Evolutionary conservation across 1,284 basidiomycete species (phyloP).

Genomic region (Cutaneotrichosporon mucoides): DNA sequence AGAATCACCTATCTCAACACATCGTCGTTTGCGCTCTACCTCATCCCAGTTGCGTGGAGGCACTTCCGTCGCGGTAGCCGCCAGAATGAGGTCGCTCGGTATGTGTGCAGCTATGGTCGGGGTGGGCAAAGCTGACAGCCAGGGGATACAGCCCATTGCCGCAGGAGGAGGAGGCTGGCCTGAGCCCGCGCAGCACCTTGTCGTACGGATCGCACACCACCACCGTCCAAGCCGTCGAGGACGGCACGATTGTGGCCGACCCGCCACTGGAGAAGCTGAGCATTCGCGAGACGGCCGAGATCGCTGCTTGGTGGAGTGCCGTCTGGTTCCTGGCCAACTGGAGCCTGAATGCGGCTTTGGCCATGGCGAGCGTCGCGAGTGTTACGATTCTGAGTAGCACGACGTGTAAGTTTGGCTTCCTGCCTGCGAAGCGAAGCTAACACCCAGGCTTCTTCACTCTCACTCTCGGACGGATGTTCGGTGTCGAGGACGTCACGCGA

Average conservation of each 20-base stretch:
- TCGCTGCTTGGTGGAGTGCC: constrained; percentile 73
- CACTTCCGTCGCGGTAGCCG: constrained; percentile 6
- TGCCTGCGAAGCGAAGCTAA: not conserved
- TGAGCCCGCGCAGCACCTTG: not conserved
- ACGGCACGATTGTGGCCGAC: constrained; percentile 2
- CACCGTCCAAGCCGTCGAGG: constrained; percentile 1
- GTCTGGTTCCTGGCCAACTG: constrained; percentile 92
- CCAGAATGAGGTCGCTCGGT: not conserved
- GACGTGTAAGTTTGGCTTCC: constrained; percentile 62
- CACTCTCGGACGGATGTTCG: constrained; percentile 73
- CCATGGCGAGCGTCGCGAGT: constrained; percentile 83
- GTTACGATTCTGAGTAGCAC: constrained; percentile 82
- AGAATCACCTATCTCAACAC: constrained; percentile 51
- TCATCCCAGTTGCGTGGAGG: constrained; percentile 58
- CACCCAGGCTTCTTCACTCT: constrained; percentile 86
- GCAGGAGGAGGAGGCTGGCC: not conserved
- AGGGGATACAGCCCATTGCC: not conserved
- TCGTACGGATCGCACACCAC: not conserved
- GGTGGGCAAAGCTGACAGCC: not conserved
- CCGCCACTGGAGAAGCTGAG: constrained; percentile 53
- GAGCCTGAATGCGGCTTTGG: constrained; percentile 73
- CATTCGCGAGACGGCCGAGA: constrained; percentile 63
- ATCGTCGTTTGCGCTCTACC: constrained; percentile 78
- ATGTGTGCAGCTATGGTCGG: not conserved
- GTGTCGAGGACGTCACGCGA: constrained; percentile 72